Base-by-base conservation (phyloP, 2,329 filamentous ascomycete genomes). In the Diaporthe caulivora region DNA sequence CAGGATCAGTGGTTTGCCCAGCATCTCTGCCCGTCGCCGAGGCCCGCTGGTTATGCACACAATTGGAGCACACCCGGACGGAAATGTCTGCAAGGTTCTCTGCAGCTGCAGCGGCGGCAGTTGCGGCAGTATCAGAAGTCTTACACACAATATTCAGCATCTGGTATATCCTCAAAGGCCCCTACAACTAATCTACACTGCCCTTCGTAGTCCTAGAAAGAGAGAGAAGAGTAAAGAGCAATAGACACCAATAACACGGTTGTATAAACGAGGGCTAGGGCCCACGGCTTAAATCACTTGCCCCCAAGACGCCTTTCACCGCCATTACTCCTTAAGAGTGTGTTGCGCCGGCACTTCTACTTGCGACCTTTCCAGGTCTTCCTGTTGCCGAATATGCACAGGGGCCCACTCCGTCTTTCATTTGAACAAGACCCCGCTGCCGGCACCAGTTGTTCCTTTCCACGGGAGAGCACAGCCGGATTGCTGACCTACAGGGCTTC, bases 141-240 rank as follows among this genome's bases (percentile, higher is more conserved):
- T 62, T 42, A 62, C 58, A 62, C 57, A 62, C 58, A 62, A 31
- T 21, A 62, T 62, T 57, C 58, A 29, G 44, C 57, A 47, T 62
- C 58, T 62, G 58, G 58, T 62, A 62, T 62, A 62, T 42, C 58
- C 40, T 42, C 40, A 47, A 15, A 31, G 18, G 40, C 8, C 58
- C 57, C 58, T 40, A 40, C 58, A 21, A 62, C 24, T 62, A 47
- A 62, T 62, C 58, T 62, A 62, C 58, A 62, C n/a, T 21, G 58
- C 58, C 58, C 44, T 47, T 62, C 40, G 3, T 62, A 62, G 40
- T 62, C 58, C 58, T 62, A 62, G 24, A 62, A 29, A 55, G 15
- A 37, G 24, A 51, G 24, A 51, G 11, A 13, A 40, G 37, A 40
- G 37, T 40, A 17, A 53, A 55, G 29, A 62, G 24, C 58, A 44